Base-by-base conservation (phyloP, 116 monocot species). In the Dioscorea cayenensis region DNA sequence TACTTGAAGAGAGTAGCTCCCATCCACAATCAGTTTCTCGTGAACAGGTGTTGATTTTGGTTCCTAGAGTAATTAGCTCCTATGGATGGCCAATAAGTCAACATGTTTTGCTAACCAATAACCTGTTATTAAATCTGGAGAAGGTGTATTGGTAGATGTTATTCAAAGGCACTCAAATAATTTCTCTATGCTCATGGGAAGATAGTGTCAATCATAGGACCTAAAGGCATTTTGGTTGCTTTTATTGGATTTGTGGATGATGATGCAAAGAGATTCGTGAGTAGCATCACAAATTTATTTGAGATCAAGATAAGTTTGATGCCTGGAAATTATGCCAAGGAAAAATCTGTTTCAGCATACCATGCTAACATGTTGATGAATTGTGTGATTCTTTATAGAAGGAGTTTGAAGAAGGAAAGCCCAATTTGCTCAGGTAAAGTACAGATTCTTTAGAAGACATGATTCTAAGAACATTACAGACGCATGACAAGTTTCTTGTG, bases 241-340 rank as follows among this genome's bases (percentile, higher is more conserved):
- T 82, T 74, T 67, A 77, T 99, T 77, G 91, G 75, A 62, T 99
- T 99, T 77, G 69, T 61, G 3, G 77, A 91, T 72, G 52, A 28
- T 21, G 71, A 72, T n/a, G n/a, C n/a, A n/a, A n/a, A n/a, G n/a
- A n/a, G n/a, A n/a, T n/a, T n/a, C n/a, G n/a, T n/a, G n/a, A 89
- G 83, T 78, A 93, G 90, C 71, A 93, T 99, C 59, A 89, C 89
- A 67, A 83, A 94, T 74, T 93, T 89, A 32, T 69, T 94, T 58
- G 89, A 91, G 79, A 78, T 79, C 21, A 86, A 80, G 73, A 79
- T 99, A 22, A 80, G 81, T 28, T 49, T 88, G 70, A 35, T 82
- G 25, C 69, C 83, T 4, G 78, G 74, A 27, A 63, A 72, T 23
- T 77, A 52, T 32, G 49, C 49, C 28, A 28, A 70, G 27, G 32